Conservation (phyloP, 129 eudicot species). For the Lactuca saligna region DNA sequence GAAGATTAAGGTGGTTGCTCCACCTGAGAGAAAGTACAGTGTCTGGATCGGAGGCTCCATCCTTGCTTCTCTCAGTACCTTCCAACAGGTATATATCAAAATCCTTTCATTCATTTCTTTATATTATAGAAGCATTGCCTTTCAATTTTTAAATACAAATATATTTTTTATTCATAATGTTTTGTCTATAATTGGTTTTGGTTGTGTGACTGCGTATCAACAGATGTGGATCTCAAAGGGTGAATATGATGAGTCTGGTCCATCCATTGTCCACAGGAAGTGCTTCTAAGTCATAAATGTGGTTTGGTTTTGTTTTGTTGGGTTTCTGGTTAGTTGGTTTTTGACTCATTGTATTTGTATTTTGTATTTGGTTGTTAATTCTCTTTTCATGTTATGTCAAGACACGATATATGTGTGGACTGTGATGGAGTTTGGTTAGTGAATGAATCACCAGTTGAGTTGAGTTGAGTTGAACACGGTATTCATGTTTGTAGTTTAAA, state of each 20-base stretch:
- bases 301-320: conserved; percentile 11
- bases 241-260: conserved; percentile 45
- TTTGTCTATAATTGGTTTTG: not conserved
- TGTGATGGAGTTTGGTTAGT: too few species aligned
- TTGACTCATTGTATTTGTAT: not conserved
- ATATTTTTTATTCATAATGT: too few species aligned
- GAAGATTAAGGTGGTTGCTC: not conserved
- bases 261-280: conserved; percentile 38
- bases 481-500: not conserved
- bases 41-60: not conserved
- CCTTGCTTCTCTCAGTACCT: not conserved
- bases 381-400: not conserved
- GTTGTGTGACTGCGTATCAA: not conserved
- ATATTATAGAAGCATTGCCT: too few species aligned
- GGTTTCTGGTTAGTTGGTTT: not conserved
- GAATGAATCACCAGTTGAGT: too few species aligned
- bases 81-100: conserved; percentile 14
- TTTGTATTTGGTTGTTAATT: not conserved
- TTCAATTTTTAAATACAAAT: too few species aligned
- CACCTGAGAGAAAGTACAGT: not conserved
- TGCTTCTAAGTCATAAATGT: conserved; percentile 6
- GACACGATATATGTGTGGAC: not conserved
- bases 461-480: not conserved
- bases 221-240: conserved; percentile 53
- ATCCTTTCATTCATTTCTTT: too few species aligned